A percentile compares a stretch with the other conserved stretches of the same genome.
Evolutionary conservation across 306 rosid genomes (phyloP).

Genomic region (Lathyrus sativus): DNA sequence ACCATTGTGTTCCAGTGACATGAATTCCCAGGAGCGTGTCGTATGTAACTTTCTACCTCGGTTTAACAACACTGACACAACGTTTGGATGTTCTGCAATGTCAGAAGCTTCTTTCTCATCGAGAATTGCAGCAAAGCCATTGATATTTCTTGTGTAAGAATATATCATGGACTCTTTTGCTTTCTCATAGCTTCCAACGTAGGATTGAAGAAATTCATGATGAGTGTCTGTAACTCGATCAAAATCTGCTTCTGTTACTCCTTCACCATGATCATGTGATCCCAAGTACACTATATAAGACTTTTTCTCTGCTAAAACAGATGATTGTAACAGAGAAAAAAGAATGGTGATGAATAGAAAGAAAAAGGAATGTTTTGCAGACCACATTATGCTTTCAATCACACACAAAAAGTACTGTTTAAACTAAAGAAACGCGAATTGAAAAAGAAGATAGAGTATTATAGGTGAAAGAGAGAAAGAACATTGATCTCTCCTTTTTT

Average conservation of each 20-base stretch:
- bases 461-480: too few species aligned
- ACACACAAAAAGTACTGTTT: too few species aligned
- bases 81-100: slow-evolving; percentile 56
- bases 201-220: slow-evolving; percentile 50
- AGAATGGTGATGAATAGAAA: slow-evolving; percentile 34
- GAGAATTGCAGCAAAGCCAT: slow-evolving; percentile 58
- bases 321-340: slow-evolving; percentile 49
- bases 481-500: too few species aligned
- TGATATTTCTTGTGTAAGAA: slow-evolving; percentile 66
- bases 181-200: slow-evolving; percentile 45
- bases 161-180: slow-evolving; percentile 59
- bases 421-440: too few species aligned
- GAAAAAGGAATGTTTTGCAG: slow-evolving; percentile 37
- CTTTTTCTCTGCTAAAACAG: slow-evolving; percentile 59
- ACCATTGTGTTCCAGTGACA: slow-evolving; percentile 53
- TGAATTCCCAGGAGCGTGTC: slow-evolving; percentile 77
- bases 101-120: slow-evolving; percentile 41
- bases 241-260: slow-evolving; percentile 49
- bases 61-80: slow-evolving; percentile 60
- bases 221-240: slow-evolving; percentile 55
- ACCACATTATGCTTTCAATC: slow-evolving; percentile 45
- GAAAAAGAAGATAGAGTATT: too few species aligned
- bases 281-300: slow-evolving; percentile 76
- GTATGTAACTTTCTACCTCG: slow-evolving; percentile 76
- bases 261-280: slow-evolving; percentile 62